Conservation (phyloP, 805 yeast species). For the Candida rishiriensis region DNA sequence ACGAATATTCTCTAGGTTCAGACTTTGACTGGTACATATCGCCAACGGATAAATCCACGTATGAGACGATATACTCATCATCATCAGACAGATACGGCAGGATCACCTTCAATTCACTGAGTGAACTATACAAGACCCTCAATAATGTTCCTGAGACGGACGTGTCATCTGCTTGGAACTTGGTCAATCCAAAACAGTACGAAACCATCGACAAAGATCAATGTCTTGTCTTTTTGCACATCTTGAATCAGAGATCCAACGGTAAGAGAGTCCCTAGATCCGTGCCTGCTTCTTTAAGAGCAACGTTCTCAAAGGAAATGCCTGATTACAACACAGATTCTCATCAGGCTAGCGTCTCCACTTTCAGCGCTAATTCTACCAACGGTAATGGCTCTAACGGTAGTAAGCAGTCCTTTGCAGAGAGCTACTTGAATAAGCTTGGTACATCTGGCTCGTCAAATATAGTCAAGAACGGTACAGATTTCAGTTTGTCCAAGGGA, state of each 20-base stretch:
- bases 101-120: conserved; percentile 66
- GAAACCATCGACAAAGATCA: conserved; percentile 94
- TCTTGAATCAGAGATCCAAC: conserved; percentile 79
- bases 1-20: conserved; percentile 52
- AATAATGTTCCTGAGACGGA: conserved; percentile 77
- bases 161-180: conserved; percentile 86
- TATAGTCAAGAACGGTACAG: conserved; percentile 47
- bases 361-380: not conserved
- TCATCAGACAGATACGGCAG: conserved; percentile 78
- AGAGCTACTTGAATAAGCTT: conserved; percentile 49
- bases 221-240: conserved; percentile 81
- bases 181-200: conserved; percentile 85
- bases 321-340: conserved; percentile 68
- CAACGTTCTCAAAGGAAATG: conserved; percentile 82
- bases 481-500: conserved; percentile 67
- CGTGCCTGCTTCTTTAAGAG: conserved; percentile 90
- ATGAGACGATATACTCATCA: conserved; percentile 71
- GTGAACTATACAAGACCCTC: conserved; percentile 64
- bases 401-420: conserved; percentile 43
- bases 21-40: conserved; percentile 96
- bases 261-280: conserved; percentile 81
- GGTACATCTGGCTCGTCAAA: conserved; percentile 41
- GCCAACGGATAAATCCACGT: conserved; percentile 75
- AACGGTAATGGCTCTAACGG: not conserved
- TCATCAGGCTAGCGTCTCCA: conserved; percentile 38